Evolutionary conservation across 1,139 yeast genomes (phyloP).

Genomic region (Debaryomyces coudertii): DNA sequence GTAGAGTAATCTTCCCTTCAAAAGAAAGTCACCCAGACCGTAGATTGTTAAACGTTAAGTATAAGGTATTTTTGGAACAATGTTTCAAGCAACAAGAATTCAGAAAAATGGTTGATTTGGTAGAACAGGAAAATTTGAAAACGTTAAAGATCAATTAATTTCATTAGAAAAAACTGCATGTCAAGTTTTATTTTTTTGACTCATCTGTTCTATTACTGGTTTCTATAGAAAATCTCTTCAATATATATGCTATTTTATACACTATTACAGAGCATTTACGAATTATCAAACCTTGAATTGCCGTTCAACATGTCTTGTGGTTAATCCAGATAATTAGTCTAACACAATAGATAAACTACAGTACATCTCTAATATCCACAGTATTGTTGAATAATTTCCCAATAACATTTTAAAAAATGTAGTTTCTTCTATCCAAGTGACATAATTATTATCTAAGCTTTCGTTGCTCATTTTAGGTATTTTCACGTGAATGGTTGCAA

Average conservation of each 20-base stretch:
- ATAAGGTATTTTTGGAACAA: conserved; percentile 84
- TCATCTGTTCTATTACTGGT: not conserved
- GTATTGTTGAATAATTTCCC: not conserved
- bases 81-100: conserved; percentile 78
- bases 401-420: not conserved
- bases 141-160: conserved; percentile 13
- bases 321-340: too few relatives aligned
- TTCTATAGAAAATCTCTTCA: not conserved
- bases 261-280: not conserved
- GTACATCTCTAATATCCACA: not conserved
- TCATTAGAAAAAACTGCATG: not conserved
- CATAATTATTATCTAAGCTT: not conserved
- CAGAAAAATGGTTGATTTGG: conserved; percentile 66
- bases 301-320: not conserved
- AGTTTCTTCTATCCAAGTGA: not conserved
- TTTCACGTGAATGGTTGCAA: conserved; percentile 10
- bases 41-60: conserved; percentile 72
- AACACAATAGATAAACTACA: too few relatives aligned
- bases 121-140: conserved; percentile 43
- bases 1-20: conserved; percentile 74
- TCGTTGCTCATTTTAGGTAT: not conserved
- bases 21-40: conserved; percentile 63
- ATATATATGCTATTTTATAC: not conserved
- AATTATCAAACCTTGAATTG: not conserved
- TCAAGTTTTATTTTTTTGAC: not conserved